Evolutionary conservation across 225 moss, liverwort and hornwort species (phyloP), one percentile per base, ranked within the genome.

Genomic region (Lunularia cruciata): DNA sequence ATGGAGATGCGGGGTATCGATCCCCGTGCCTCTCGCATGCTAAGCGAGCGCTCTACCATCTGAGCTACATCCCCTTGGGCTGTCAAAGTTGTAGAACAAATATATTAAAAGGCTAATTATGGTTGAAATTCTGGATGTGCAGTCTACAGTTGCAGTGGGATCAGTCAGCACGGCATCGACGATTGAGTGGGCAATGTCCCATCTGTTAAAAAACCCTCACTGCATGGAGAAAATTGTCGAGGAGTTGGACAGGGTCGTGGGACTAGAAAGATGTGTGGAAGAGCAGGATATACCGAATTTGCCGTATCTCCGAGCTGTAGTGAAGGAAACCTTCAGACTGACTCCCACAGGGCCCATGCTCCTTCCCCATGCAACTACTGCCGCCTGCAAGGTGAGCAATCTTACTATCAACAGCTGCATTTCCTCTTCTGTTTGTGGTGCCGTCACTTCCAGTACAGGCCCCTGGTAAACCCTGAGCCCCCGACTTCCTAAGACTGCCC

Each of bases 31-130:
- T 80, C 84, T 84, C 80, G 80, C 84, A 84, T 80, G 84, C 84
- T 80, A 75, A 84, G 84, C 84, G 84, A 84, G 84, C 84, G 80
- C 80, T 84, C 80, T 84, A 84, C 84, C 80, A 84, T 80, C 80
- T 84, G 84, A 84, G 80, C 84, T 80, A 77, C 80, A 80, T 80
- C 75, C 78, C 75, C 78, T 43, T 43, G 16, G 16, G 16, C 5
- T 43, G 11, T n/a, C n/a, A n/a, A n/a, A n/a, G n/a, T n/a, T n/a
- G n/a, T n/a, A n/a, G n/a, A n/a, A n/a, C n/a, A n/a, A n/a, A 16
- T 43, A 10, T 43, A 11, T 43, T 10, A 43, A 43, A 43, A 1
- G 1, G 5, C 1, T 11, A 43, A 43, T 2, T 43, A 6, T 43
- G 52, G 52, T 15, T 1, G 52, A 3, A 40, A 38, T 20, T 2